These are phyloP conservation scores for Fusarium falciforme DNA, from an alignment of 2,329 filamentous ascomycete species.

Conservation along the genomic window DNA sequence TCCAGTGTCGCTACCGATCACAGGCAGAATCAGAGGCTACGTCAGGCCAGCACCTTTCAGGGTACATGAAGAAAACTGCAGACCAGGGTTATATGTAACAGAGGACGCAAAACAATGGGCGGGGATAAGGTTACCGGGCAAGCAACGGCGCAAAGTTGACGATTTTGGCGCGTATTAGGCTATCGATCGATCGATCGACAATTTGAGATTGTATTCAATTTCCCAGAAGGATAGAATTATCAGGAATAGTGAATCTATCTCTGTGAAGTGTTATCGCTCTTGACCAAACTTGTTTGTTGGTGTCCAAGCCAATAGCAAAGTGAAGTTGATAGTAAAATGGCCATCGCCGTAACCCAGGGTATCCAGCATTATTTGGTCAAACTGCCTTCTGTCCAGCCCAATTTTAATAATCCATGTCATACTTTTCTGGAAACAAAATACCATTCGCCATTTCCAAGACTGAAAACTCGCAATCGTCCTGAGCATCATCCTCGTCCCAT, in stretches of 20 bases:
- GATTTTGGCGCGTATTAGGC: constrained; percentile 19
- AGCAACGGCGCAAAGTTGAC: constrained; percentile 32
- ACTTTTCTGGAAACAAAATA: constrained; percentile 56
- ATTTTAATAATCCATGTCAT: constrained; percentile 39
- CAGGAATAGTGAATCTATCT: constrained; percentile 6
- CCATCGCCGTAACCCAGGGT: neutral
- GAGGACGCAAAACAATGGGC: constrained; percentile 32
- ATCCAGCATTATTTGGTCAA: neutral
- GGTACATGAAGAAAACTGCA: constrained; percentile 13
- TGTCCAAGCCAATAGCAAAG: neutral
- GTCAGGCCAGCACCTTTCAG: constrained; percentile 25
- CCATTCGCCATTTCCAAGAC: constrained; percentile 53
- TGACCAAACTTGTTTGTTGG: neutral
- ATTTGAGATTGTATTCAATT: constrained; percentile 34
- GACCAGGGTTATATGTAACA: constrained; percentile 2
- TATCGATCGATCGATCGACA: constrained; percentile 9
- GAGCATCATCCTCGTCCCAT: constrained; percentile 53
- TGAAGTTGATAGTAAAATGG: neutral
- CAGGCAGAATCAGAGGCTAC: neutral
- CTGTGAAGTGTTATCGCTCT: neutral
- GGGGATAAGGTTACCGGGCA: constrained; percentile 19
- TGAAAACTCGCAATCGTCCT: constrained; percentile 47
- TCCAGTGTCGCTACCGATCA: neutral
- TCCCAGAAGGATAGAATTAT: constrained; percentile 24
- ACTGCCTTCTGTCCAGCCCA: neutral